Evolutionary conservation across 2,329 filamentous ascomycete species (phyloP).

Genomic region (Clonostachys sp.): DNA sequence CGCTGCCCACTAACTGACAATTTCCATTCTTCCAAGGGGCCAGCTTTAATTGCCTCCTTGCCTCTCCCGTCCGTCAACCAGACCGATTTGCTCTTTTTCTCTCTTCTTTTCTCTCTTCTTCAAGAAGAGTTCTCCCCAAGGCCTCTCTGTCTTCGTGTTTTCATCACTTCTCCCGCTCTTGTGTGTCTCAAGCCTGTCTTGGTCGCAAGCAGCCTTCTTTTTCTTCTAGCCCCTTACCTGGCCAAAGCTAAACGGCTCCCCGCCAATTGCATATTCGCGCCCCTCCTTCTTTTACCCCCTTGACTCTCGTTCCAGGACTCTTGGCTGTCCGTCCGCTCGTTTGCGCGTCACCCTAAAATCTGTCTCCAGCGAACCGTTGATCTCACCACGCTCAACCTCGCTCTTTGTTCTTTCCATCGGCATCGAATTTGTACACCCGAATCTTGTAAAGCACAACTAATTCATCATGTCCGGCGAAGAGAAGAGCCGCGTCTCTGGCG

Average conservation of each 20-base stretch:
- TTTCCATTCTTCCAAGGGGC: slow-evolving; percentile 12
- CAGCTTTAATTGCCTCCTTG: slow-evolving; percentile 23
- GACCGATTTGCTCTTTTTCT: slow-evolving; percentile 9
- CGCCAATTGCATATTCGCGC: slow-evolving; percentile 27
- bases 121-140: slow-evolving; percentile 6
- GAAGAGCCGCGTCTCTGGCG: slow-evolving; percentile 80
- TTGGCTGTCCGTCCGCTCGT: slow-evolving; percentile 31
- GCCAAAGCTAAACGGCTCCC: slow-evolving; percentile 9
- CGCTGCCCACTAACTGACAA: slow-evolving; percentile 6
- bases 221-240: slow-evolving; percentile 5
- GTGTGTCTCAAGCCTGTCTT: slow-evolving; percentile 1
- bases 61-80: slow-evolving; percentile 3
- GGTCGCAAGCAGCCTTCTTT: background rate
- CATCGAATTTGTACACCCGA: slow-evolving; percentile 4
- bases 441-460: slow-evolving; percentile 28
- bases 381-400: slow-evolving; percentile 9
- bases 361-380: slow-evolving; percentile 13
- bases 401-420: slow-evolving; percentile 6
- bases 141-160: slow-evolving; percentile 5
- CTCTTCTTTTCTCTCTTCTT: slow-evolving; percentile 6
- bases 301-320: slow-evolving; percentile 14
- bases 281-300: slow-evolving; percentile 14
- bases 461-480: slow-evolving; percentile 57
- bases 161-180: slow-evolving; percentile 12
- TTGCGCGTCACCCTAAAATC: slow-evolving; percentile 26